Base-by-base conservation (phyloP, 129 eudicot species). In the Chrysanthemum lavandulifolium region DNA sequence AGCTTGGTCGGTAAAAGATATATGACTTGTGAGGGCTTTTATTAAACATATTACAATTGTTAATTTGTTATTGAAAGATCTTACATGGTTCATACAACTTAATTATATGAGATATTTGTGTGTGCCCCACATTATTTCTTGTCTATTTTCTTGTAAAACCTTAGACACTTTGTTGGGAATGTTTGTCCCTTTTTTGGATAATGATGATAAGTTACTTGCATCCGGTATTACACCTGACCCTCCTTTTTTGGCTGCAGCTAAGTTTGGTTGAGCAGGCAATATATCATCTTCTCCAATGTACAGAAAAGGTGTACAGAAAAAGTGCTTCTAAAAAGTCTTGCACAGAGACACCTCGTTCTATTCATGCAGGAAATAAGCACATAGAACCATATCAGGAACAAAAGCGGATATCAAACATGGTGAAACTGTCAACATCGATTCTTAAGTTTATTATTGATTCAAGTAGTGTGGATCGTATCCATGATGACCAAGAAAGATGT, bases 371-470 rank as follows among this genome's bases (percentile, higher is more conserved):
- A 21, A 74, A 19, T 68, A 75, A 76, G 73, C 61, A 73, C 33
- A 68, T 47, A 63, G 18, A 19, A 40, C 16, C 21, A 16, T n/a
- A 77, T 48, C 40, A 72, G 16, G 77, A 76, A 65, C 69, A 65
- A 40, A 81, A 65, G 47, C 76, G 85, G 61, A 74, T 86, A 61
- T 75, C 85, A 53, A 86, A 86, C 78, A 68, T 76, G 78, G 81
- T 95, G 73, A 90, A 84, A 86, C 76, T 82, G 61, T 76, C 88
- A 58, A 90, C 90, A 33, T 82, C 96, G 50, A 72, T 91, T 53
- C 88, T 91, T 71, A 90, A 86, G 81, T 95, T 83, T 78, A 85
- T 83, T 9, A 85, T 75, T 13, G 96, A 95, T 83, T 80, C 87
- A 71, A 77, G 78, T 18, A 72, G 82, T 1, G 57, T 83, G 80